Percentiles rank a stretch among this genome's conserved stretches.
Conservation (phyloP, 2,329 filamentous ascomycete species). For the Xylaria sp. region DNA sequence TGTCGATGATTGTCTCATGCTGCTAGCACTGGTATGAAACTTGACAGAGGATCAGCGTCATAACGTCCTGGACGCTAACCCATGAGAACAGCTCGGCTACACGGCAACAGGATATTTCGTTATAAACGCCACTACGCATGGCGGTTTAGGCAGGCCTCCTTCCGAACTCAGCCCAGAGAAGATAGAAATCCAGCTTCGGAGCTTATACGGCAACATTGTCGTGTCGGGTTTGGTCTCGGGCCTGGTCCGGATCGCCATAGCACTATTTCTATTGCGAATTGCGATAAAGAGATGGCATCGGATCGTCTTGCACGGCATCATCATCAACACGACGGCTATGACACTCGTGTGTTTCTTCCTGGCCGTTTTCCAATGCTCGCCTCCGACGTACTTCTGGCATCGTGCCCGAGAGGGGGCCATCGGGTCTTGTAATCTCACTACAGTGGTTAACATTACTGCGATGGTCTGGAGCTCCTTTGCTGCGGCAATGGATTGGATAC, state of each 20-base stretch:
- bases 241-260: constrained; percentile 38
- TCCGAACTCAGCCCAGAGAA: constrained; percentile 20
- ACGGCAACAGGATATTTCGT: constrained; percentile 31
- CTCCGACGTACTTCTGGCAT: constrained; percentile 45
- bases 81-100: constrained; percentile 32
- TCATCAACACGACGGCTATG: constrained; percentile 34
- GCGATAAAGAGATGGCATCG: constrained; percentile 33
- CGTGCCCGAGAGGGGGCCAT: constrained; percentile 31
- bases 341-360: constrained; percentile 41
- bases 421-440: constrained; percentile 38
- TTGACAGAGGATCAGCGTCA: neutral
- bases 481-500: constrained; percentile 43
- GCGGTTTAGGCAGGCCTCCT: constrained; percentile 30
- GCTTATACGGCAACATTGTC: constrained; percentile 39
- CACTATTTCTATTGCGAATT: constrained; percentile 39
- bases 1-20: constrained; percentile 45
- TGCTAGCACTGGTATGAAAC: constrained; percentile 39
- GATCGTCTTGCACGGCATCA: constrained; percentile 31
- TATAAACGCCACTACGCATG: constrained; percentile 30
- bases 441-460: constrained; percentile 39
- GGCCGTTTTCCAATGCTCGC: constrained; percentile 46
- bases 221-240: constrained; percentile 38
- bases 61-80: constrained; percentile 7
- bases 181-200: constrained; percentile 29
- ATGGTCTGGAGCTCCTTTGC: constrained; percentile 43